These are phyloP conservation scores for Conticribra guillardii DNA, from an alignment of 108 stramenopile genomes.

Conservation along the genomic window DNA sequence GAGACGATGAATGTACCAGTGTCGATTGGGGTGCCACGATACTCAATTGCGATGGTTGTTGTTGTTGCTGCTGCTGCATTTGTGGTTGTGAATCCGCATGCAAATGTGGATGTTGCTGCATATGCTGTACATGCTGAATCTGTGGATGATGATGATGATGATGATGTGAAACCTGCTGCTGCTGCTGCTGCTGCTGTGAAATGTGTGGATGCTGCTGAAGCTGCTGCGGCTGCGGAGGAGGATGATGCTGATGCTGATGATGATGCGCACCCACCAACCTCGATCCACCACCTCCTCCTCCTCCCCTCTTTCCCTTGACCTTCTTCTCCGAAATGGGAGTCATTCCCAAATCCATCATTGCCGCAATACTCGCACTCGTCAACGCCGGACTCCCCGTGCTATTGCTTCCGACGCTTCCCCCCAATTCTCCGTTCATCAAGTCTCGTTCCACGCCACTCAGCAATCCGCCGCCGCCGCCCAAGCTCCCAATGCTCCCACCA, in stretches of 20 bases:
- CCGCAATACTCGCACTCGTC: constrained; percentile 15
- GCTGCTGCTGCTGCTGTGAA: neutral
- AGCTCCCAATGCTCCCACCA: constrained; percentile 26
- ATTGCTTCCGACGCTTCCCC: constrained; percentile 26
- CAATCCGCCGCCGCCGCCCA: constrained; percentile 26
- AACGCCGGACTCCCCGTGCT: constrained; percentile 2
- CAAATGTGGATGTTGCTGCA: neutral
- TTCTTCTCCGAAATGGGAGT: constrained; percentile 16
- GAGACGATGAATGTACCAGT: neutral
- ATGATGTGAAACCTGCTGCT: neutral
- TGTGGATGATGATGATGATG: neutral
- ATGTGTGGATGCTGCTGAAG: neutral
- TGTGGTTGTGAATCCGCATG: constrained; percentile 1
- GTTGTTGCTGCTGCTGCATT: neutral
- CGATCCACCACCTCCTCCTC: neutral
- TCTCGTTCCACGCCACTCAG: too few species aligned
- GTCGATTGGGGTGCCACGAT: neutral
- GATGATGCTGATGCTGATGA: constrained; percentile 8
- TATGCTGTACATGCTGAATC: neutral
- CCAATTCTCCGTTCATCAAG: too few species aligned
- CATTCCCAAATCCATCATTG: constrained; percentile 31
- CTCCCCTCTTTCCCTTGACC: constrained; percentile 8
- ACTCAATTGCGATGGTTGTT: constrained; percentile 3
- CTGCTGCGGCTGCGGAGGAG: neutral
- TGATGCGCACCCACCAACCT: neutral